Conservation (phyloP, 176 grass and related monocot genomes). For the Oryza glumipatula region DNA sequence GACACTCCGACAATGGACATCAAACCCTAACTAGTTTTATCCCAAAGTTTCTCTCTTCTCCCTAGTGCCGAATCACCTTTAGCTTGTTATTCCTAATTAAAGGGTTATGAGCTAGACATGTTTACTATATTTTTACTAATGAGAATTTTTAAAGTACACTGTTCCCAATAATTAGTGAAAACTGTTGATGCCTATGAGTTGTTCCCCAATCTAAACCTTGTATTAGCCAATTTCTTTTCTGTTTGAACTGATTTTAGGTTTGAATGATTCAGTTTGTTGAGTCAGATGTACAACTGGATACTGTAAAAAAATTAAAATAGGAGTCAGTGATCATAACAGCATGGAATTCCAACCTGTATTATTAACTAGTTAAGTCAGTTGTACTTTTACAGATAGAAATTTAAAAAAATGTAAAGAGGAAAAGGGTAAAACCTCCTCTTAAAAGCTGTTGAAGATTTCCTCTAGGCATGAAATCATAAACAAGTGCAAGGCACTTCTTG, state of each 20-base stretch:
- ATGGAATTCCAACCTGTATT: not conserved
- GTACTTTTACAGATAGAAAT: not conserved
- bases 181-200: not conserved
- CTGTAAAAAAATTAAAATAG: too few relatives aligned
- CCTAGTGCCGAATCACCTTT: not conserved
- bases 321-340: not conserved
- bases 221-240: not conserved
- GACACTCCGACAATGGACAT: not conserved
- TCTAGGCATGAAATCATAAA: conserved; percentile 54
- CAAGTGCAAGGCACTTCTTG: conserved; percentile 46
- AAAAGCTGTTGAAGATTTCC: conserved; percentile 54
- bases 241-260: not conserved
- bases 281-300: too few relatives aligned
- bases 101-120: not conserved
- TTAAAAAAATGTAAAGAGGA: not conserved
- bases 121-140: too few relatives aligned
- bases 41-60: not conserved
- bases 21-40: not conserved
- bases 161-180: not conserved
- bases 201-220: too few relatives aligned
- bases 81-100: not conserved
- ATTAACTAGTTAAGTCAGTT: not conserved
- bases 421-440: conserved; percentile 29
- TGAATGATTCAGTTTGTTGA: not conserved
- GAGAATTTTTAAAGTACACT: too few relatives aligned